Base-by-base conservation (phyloP, 176 grass and related monocot genomes). In the Chloris gayana region DNA sequence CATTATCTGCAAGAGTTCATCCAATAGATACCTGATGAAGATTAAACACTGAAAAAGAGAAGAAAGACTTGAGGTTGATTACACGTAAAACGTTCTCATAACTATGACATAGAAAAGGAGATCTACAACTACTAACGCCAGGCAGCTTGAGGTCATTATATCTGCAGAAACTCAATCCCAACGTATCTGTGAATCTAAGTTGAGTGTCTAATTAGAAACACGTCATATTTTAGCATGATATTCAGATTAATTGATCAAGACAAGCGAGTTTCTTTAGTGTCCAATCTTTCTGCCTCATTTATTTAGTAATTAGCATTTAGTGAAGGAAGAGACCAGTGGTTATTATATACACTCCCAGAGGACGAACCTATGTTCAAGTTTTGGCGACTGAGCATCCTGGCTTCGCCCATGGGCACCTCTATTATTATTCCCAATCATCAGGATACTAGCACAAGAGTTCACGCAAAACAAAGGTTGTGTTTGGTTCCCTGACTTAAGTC, bases 1-100 rank as follows among this genome's bases (percentile, higher is more conserved):
- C 87, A 95, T 95, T 59, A 95, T 87, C 92, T 95, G 73, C 68
- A 87, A 87, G 42, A 44, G 12, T 3, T 38, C 9, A 24, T 76
- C 10, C 47, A 58, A 8, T 7, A 33, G 17, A 68, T 67, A 67
- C 11, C 61, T 19, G 33, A 76, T 74, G 32, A 83, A 53, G 18
- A 65, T 9, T 35, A 29, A 83, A 50, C 27, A 58, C 7, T n/a
- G 33, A 56, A 24, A 70, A 58, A 27, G n/a, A 29, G n/a, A 25
- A 58, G 56, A 58, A 58, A 58, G 0, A n/a, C 21, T 56, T 56
- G 51, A 24, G 22, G 22, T 24, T 3, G 21, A 11, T 57, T 24
- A 11, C 22, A 57, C 7, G 56, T 13, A 13, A 60, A 27, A 27
- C 24, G 27, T 60, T 60, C 24, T 27, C 24, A 27, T 26, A 26